Evolutionary conservation across 306 rosid genomes (phyloP).

Genomic region (Lathyrus aphaca): DNA sequence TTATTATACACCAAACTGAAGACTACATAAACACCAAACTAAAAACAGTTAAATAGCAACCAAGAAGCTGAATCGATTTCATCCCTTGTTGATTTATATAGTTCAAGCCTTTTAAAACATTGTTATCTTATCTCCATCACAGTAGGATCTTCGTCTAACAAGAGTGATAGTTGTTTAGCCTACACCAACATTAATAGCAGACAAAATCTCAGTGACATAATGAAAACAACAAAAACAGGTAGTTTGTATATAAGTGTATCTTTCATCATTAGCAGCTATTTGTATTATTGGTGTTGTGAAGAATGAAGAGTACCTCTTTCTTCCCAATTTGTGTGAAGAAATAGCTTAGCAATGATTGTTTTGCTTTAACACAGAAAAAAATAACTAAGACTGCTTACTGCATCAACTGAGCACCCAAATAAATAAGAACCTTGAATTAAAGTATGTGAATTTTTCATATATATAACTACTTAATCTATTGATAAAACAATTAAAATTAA

Average conservation of each 20-base stretch:
- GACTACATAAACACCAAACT: no score
- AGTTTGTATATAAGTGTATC: background rate
- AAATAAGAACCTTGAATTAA: no score
- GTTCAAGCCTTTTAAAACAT: slow-evolving; percentile 83
- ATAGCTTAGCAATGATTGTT: slow-evolving; percentile 71
- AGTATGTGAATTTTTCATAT: no score
- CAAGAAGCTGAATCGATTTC: slow-evolving; percentile 88
- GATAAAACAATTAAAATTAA: no score
- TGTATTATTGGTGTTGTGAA: background rate
- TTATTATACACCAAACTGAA: no score
- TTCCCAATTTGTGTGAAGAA: slow-evolving; percentile 81
- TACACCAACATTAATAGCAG: slow-evolving; percentile 35
- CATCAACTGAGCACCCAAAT: slow-evolving; percentile 97
- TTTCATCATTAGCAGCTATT: background rate
- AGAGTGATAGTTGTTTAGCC: slow-evolving; percentile 69
- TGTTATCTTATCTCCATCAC: slow-evolving; percentile 93
- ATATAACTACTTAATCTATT: no score
- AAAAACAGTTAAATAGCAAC: background rate
- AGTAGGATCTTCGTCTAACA: slow-evolving; percentile 93
- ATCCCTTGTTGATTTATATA: slow-evolving; percentile 93
- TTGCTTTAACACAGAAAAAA: slow-evolving; percentile 49
- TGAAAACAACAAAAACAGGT: background rate
- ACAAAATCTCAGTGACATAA: background rate
- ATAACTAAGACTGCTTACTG: slow-evolving; percentile 60
- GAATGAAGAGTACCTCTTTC: slow-evolving; percentile 68